A percentile compares a stretch with the other conserved stretches of the same genome.
These are phyloP conservation scores for Pneumocystis jirovecii DNA, from an alignment of 1,139 yeast species.

Conservation along the genomic window DNA sequence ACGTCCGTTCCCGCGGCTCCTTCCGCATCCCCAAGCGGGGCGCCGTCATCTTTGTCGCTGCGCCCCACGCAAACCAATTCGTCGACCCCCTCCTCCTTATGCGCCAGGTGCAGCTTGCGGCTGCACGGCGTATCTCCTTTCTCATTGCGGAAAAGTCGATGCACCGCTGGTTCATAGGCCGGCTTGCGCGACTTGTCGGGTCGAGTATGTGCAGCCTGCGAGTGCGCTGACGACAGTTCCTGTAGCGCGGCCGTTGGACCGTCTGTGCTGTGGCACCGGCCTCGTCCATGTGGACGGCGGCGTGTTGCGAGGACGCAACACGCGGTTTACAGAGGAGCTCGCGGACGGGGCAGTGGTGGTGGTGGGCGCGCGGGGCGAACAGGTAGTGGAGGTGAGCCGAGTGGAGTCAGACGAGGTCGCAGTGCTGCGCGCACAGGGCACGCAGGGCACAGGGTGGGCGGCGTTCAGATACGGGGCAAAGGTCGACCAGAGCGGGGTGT, in stretches of 20 bases:
- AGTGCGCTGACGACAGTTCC: conserved; percentile 46
- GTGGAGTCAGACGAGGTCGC: conserved; percentile 72
- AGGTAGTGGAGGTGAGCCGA: too few relatives aligned
- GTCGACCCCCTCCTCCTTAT: conserved; percentile 78
- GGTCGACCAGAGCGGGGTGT: conserved; percentile 73
- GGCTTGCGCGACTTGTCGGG: conserved; percentile 50
- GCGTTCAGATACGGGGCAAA: conserved; percentile 58
- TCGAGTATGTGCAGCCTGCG: not conserved
- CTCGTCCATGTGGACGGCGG: conserved; percentile 39
- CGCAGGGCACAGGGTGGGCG: too few relatives aligned
- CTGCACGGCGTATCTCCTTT: conserved; percentile 64
- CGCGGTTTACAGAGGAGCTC: conserved; percentile 49
- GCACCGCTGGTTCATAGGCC: conserved; percentile 52
- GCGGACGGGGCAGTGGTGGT: too few relatives aligned
- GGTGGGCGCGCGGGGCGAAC: conserved; percentile 49
- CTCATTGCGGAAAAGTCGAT: conserved; percentile 76
- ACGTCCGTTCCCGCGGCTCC: conserved; percentile 81
- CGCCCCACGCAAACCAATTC: conserved; percentile 95
- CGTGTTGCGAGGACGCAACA: conserved; percentile 50
- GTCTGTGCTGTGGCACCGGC: conserved; percentile 47
- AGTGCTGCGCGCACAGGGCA: conserved; percentile 28
- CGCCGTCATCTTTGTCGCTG: conserved; percentile 87
- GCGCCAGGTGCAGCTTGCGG: conserved; percentile 63
- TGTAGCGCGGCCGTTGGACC: conserved; percentile 83
- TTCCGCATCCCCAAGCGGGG: conserved; percentile 71